Base-by-base conservation (phyloP, 768 basidiomycete genomes). In the Hypholoma fasciculare region DNA sequence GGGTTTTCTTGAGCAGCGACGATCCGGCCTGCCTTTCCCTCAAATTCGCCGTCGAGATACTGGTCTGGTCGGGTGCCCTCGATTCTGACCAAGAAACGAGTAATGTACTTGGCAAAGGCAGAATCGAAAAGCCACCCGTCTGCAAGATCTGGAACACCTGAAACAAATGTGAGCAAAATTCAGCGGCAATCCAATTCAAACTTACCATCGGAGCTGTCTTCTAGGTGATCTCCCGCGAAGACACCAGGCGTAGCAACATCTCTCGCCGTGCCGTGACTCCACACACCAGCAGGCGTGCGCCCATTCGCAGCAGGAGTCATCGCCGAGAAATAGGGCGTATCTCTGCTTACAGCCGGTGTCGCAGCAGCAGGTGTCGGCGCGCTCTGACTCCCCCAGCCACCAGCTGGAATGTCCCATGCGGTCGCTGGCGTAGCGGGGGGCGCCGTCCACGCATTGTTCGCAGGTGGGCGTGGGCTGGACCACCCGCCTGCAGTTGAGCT, bases 291-390 rank as follows among this genome's bases (percentile, higher is more conserved):
- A 40, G 72, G 72, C 11, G 73, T 74, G 19, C 68, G 68, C 54
- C 62, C 61, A 54, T 69, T 66, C 40, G 67, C 69, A 26, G 68
- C 75, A 37, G 79, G 77, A 5, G 78, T 79, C 3, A 76, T 71
- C 12, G 73, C 74, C 46, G 61, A 55, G 39, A 62, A 69, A 61
- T 71, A 66, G 16, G 76, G 77, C 14, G 77, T 78, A 16, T 70
- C 70, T 3, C 73, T 73, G 38, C 66, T 67, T 23, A 70, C 75
- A 49, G 82, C 81, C 20, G 75, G 69, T 34, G 74, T 78, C 30
- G 57, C 51, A n/a, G 77, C 76, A 49, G 76, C 79, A 16, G 84
- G 84, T 16, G 84, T 85, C 4, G 83, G 82, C 4, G 82, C 82
- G 49, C 79, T 75, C 76, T 38, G 8, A 30, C 47, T 50, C 46